phyloP scores from a whole-genome alignment of 2,329 filamentous ascomycete genomes.

The Alternaria dauci region DNA sequence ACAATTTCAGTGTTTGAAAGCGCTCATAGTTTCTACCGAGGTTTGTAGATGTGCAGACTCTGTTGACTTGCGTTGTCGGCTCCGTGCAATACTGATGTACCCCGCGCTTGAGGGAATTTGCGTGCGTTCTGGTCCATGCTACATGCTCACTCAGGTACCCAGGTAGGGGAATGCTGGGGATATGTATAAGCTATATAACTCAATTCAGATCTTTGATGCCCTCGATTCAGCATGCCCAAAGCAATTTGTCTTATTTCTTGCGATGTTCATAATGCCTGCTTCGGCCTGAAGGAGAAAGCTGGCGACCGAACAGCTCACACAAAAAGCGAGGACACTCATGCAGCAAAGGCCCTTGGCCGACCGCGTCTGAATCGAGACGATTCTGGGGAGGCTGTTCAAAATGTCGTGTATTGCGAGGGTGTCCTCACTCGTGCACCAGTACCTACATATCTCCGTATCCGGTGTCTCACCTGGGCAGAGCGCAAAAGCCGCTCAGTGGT shows the following conservation, averaged over 20 bases:
- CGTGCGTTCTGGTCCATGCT: conserved; percentile 21
- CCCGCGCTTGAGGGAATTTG: conserved; percentile 34
- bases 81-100: conserved; percentile 1
- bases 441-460: background rate
- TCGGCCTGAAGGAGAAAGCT: background rate
- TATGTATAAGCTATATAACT: background rate
- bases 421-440: background rate
- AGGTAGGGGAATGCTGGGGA: background rate
- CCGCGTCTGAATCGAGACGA: background rate
- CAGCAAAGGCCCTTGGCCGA: background rate
- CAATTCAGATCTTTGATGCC: background rate
- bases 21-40: background rate
- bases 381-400: background rate
- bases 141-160: conserved; percentile 18
- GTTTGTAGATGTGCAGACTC: background rate
- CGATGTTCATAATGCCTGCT: background rate
- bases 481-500: background rate
- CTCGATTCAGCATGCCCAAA: background rate
- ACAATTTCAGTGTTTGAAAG: background rate
- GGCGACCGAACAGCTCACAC: background rate
- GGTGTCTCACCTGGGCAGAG: background rate
- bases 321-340: background rate
- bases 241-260: background rate
- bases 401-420: background rate
- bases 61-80: background rate